Evolutionary conservation across 306 rosid genomes (phyloP).

Genomic region (Astragalus glycyphyllos): DNA sequence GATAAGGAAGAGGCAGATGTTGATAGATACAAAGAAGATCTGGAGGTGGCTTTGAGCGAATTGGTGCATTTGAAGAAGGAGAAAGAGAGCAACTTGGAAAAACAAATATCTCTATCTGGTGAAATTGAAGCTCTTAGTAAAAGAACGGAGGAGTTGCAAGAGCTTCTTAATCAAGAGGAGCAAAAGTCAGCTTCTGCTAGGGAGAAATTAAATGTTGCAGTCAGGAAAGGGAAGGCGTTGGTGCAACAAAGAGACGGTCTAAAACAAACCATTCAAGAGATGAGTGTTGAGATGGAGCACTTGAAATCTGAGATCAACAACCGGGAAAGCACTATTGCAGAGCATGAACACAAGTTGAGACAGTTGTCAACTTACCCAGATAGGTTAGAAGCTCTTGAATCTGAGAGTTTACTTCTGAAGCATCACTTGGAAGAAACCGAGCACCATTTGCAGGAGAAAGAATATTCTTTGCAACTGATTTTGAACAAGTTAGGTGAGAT

Average conservation of each 20-base stretch:
- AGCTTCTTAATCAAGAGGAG: constrained; percentile 83
- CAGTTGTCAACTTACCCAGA: constrained; percentile 65
- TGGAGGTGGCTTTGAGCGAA: constrained; percentile 72
- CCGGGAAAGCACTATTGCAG: constrained; percentile 58
- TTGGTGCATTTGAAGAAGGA: constrained; percentile 67
- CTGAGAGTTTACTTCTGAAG: constrained; percentile 65
- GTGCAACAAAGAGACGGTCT: constrained; percentile 87
- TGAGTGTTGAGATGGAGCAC: constrained; percentile 62
- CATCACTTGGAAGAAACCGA: constrained; percentile 67
- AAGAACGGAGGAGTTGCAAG: constrained; percentile 75
- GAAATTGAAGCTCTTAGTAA: constrained; percentile 67
- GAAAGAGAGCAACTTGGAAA: constrained; percentile 65
- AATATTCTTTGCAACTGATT: constrained; percentile 57
- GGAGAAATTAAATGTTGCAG: constrained; percentile 90
- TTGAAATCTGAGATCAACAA: constrained; percentile 69
- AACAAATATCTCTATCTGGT: constrained; percentile 58
- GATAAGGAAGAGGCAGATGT: constrained; percentile 51
- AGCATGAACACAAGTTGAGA: constrained; percentile 64
- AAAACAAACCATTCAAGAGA: constrained; percentile 74
- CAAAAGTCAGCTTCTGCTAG: constrained; percentile 84
- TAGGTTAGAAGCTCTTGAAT: constrained; percentile 71
- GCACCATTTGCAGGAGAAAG: constrained; percentile 70
- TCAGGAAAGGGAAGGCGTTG: constrained; percentile 92
- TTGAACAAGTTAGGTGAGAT: constrained; percentile 61
- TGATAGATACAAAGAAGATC: constrained; percentile 65